Evolutionary conservation across 2,329 filamentous ascomycete genomes (phyloP).

Genomic region (Tolypocladium amazonense): DNA sequence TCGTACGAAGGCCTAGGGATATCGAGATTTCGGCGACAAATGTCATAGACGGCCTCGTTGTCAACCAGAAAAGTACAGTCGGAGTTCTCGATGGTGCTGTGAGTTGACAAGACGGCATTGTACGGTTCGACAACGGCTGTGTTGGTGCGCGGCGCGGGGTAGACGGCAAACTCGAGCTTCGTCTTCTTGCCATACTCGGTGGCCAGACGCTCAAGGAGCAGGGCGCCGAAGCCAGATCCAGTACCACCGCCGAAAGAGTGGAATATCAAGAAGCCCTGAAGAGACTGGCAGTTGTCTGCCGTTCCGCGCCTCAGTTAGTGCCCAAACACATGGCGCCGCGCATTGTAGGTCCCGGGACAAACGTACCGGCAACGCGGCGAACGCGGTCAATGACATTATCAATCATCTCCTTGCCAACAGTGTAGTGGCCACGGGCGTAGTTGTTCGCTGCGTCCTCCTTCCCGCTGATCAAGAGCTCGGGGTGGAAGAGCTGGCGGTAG

Average conservation of each 20-base stretch:
- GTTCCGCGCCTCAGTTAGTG: not conserved
- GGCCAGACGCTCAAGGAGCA: slow-evolving; percentile 62
- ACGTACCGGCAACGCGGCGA: slow-evolving; percentile 56
- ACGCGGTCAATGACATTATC: slow-evolving; percentile 60
- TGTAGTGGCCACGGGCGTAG: slow-evolving; percentile 68
- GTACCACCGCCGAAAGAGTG: slow-evolving; percentile 67
- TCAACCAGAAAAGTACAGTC: slow-evolving; percentile 70
- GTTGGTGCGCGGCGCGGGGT: slow-evolving; percentile 59
- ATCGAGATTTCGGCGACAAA: slow-evolving; percentile 62
- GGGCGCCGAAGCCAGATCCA: slow-evolving; percentile 61
- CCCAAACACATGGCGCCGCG: slow-evolving; percentile 1
- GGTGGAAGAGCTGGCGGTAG: slow-evolving; percentile 63
- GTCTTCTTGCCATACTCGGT: slow-evolving; percentile 68
- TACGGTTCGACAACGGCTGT: slow-evolving; percentile 65
- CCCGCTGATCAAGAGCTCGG: slow-evolving; percentile 60
- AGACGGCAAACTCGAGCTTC: slow-evolving; percentile 66
- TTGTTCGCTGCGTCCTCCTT: slow-evolving; percentile 73
- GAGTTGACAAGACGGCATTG: slow-evolving; percentile 62
- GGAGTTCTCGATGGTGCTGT: slow-evolving; percentile 69
- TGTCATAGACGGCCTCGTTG: slow-evolving; percentile 67
- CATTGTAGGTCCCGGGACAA: not conserved
- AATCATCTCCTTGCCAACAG: slow-evolving; percentile 67
- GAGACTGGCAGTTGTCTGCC: slow-evolving; percentile 59
- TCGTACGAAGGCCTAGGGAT: slow-evolving; percentile 59
- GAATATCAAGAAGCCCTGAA: slow-evolving; percentile 66